Evolutionary conservation across 257 asterid genomes (phyloP).

Genomic region (Marsdenia floribunda): DNA sequence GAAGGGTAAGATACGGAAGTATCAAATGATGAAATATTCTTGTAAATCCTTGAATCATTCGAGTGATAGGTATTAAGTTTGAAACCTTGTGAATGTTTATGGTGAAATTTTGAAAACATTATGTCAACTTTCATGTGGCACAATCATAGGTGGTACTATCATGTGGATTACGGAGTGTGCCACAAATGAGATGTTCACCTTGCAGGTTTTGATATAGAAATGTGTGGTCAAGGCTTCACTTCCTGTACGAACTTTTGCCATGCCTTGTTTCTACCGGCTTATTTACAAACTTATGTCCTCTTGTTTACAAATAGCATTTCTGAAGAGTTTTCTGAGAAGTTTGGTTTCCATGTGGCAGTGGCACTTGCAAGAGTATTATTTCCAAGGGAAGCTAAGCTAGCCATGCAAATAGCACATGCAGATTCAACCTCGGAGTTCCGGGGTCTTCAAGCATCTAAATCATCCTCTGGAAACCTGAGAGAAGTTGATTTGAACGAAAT

Average conservation of each 20-base stretch:
- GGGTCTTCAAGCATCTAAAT: conserved; percentile 59
- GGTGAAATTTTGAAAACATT: background rate
- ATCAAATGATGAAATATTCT: background rate
- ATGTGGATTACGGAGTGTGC: background rate
- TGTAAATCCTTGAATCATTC: background rate
- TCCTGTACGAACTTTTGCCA: background rate
- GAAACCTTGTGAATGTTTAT: background rate
- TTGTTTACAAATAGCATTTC: background rate
- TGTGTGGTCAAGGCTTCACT: background rate
- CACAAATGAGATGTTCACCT: background rate
- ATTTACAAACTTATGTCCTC: background rate
- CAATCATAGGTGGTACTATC: background rate
- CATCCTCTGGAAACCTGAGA: conserved; percentile 35
- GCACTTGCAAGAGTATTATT: conserved; percentile 81
- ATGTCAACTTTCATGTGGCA: background rate
- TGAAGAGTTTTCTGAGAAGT: background rate
- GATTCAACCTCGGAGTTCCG: conserved; percentile 61
- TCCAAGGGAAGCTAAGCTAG: conserved; percentile 74
- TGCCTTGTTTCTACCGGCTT: background rate
- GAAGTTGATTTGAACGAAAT: conserved; percentile 68
- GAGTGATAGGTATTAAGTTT: background rate
- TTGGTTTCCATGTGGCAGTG: conserved; percentile 36
- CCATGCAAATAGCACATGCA: conserved; percentile 79
- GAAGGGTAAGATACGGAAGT: background rate
- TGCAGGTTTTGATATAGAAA: background rate